Conservation (phyloP, 768 basidiomycete genomes). For the Termitomyces eurrhizus region DNA sequence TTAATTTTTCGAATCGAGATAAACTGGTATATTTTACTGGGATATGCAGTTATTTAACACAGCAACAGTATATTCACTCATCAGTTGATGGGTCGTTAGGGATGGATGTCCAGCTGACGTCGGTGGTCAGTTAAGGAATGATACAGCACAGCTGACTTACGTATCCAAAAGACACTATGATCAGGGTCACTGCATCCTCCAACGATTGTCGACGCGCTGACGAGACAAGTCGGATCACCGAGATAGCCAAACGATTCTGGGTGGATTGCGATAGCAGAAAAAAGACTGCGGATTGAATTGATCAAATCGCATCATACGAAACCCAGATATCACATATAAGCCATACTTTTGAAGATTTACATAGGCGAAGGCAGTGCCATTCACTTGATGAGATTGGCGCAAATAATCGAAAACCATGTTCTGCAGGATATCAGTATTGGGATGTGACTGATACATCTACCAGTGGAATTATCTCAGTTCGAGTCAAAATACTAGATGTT, state of each 20-base stretch:
- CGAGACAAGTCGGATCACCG: slow-evolving; percentile 27
- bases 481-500: not conserved
- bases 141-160: not conserved
- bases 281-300: slow-evolving; percentile 13
- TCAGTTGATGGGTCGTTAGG: slow-evolving; percentile 22
- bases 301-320: not conserved
- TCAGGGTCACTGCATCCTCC: slow-evolving; percentile 29
- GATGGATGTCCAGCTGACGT: slow-evolving; percentile 27
- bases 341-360: slow-evolving; percentile 24
- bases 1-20: not conserved
- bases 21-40: not conserved
- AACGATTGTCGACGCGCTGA: slow-evolving; percentile 25
- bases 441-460: slow-evolving; percentile 28
- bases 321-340: not conserved
- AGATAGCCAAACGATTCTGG: slow-evolving; percentile 23
- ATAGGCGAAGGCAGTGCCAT: slow-evolving; percentile 27
- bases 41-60: slow-evolving; percentile 15
- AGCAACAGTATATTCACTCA: slow-evolving; percentile 22
- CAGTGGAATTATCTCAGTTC: not conserved
- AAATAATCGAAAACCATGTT: slow-evolving; percentile 24
- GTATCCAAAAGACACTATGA: slow-evolving; percentile 20
- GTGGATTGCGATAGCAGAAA: slow-evolving; percentile 20
- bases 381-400: slow-evolving; percentile 18
- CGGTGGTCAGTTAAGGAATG: not conserved
- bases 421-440: slow-evolving; percentile 24